Percentiles rank a stretch among this genome's conserved stretches.
These are phyloP conservation scores for Pichia kudriavzevii DNA, from an alignment of 1,139 yeast species.

Conservation along the genomic window DNA sequence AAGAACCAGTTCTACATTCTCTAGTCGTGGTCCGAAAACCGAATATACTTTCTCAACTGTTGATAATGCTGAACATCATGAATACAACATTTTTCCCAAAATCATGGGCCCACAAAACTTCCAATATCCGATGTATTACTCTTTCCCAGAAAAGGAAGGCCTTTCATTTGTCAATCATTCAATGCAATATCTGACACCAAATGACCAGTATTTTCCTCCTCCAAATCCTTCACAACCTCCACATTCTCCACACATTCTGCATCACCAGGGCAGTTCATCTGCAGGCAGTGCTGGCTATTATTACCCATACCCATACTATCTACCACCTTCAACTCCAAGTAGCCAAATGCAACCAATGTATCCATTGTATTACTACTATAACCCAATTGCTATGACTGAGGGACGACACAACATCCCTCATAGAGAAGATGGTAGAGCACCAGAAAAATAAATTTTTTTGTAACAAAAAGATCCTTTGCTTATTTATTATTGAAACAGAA, in stretches of 20 bases:
- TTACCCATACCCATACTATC: constrained; percentile 23
- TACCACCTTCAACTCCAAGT: constrained; percentile 13
- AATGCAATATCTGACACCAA: constrained; percentile 12
- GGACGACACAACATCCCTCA: neutral
- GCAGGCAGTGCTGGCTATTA: constrained; percentile 22
- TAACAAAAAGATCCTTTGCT: too few species aligned
- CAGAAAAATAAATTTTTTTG: neutral
- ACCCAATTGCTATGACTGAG: constrained; percentile 15
- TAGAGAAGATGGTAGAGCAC: neutral
- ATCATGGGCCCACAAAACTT: constrained; percentile 11
- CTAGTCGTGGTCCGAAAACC: constrained; percentile 23
- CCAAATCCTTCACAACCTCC: constrained; percentile 14
- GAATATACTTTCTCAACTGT: constrained; percentile 23
- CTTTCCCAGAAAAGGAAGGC: constrained; percentile 22
- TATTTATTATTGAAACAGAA: too few species aligned
- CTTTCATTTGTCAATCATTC: constrained; percentile 17
- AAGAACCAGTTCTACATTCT: constrained; percentile 20
- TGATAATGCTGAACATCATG: constrained; percentile 19
- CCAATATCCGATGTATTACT: constrained; percentile 24
- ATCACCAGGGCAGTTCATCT: too few species aligned
- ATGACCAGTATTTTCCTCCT: constrained; percentile 4
- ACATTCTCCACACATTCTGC: too few species aligned
- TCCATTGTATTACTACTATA: constrained; percentile 26
- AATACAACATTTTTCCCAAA: neutral
- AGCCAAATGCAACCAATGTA: constrained; percentile 20